phyloP scores from a whole-genome alignment of 345 rosid species.

The Mangifera indica region DNA sequence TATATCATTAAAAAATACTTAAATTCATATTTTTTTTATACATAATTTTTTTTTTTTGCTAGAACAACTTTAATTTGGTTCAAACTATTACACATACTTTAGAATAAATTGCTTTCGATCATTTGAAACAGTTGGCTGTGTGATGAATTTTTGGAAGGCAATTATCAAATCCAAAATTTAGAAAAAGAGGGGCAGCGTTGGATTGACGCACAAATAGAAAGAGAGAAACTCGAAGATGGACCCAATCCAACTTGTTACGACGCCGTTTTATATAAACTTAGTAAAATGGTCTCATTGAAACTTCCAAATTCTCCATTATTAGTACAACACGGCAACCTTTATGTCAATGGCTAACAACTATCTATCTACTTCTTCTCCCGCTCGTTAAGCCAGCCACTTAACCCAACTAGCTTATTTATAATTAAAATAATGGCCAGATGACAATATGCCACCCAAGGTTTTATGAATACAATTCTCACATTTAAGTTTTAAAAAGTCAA shows the following conservation, averaged over 20 bases:
- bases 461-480: no score
- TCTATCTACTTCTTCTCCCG: background rate
- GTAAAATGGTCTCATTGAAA: background rate
- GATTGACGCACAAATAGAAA: slow-evolving; percentile 21
- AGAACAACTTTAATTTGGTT: no score
- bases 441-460: no score
- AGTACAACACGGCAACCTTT: background rate
- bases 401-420: background rate
- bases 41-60: no score
- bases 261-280: background rate
- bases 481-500: no score
- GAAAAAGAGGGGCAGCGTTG: slow-evolving; percentile 10
- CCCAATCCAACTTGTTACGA: slow-evolving; percentile 11
- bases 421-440: no score
- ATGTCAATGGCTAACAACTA: slow-evolving; percentile 8
- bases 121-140: background rate
- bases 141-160: background rate
- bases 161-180: background rate
- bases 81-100: background rate
- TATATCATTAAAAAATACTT: no score
- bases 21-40: no score
- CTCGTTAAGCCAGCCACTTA: background rate
- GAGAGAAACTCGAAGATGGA: slow-evolving; percentile 23
- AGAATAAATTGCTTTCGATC: background rate
- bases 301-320: slow-evolving; percentile 11